phyloP scores from a whole-genome alignment of 1,284 basidiomycete species.

The Sanguinoderma infundibulare region DNA sequence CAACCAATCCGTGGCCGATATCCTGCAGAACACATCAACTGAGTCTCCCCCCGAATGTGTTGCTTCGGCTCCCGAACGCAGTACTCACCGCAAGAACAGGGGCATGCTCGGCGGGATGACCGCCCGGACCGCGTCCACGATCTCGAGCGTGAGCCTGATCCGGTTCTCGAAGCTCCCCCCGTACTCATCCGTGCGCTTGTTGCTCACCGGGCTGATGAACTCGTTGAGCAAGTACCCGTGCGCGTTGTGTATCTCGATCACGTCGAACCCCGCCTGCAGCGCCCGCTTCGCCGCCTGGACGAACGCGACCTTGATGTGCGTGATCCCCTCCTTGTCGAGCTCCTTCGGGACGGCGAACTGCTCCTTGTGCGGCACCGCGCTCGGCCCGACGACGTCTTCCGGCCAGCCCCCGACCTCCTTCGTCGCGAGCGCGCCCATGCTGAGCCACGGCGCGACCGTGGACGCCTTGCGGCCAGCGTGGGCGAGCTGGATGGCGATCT shows the following conservation, averaged over 20 bases:
- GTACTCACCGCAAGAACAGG: slow-evolving; percentile 40
- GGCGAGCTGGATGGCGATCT: slow-evolving; percentile 76
- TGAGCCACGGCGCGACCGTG: slow-evolving; percentile 66
- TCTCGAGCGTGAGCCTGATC: slow-evolving; percentile 54
- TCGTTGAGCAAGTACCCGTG: slow-evolving; percentile 65
- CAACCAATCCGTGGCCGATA: slow-evolving; percentile 63
- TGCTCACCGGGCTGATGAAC: slow-evolving; percentile 65
- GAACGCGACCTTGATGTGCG: slow-evolving; percentile 62
- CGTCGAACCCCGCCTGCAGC: slow-evolving; percentile 50
- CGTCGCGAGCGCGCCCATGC: slow-evolving; percentile 38
- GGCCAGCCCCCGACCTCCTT: slow-evolving; percentile 66
- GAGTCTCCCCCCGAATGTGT: slow-evolving; percentile 26
- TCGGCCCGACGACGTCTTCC: slow-evolving; percentile 60
- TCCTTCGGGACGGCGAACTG: slow-evolving; percentile 49
- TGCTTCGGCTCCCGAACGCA: no score
- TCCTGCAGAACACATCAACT: slow-evolving; percentile 32
- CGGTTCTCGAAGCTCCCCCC: slow-evolving; percentile 79
- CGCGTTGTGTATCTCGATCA: slow-evolving; percentile 48
- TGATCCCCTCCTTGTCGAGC: slow-evolving; percentile 56
- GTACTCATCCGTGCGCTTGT: slow-evolving; percentile 75
- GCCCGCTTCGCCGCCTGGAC: slow-evolving; percentile 58
- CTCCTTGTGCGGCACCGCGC: slow-evolving; percentile 48
- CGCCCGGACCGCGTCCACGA: slow-evolving; percentile 39
- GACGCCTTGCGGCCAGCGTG: slow-evolving; percentile 82
- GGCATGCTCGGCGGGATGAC: slow-evolving; percentile 31